These are phyloP conservation scores for Lentinula detonsa DNA, from an alignment of 768 basidiomycete genomes.

Conservation along the genomic window DNA sequence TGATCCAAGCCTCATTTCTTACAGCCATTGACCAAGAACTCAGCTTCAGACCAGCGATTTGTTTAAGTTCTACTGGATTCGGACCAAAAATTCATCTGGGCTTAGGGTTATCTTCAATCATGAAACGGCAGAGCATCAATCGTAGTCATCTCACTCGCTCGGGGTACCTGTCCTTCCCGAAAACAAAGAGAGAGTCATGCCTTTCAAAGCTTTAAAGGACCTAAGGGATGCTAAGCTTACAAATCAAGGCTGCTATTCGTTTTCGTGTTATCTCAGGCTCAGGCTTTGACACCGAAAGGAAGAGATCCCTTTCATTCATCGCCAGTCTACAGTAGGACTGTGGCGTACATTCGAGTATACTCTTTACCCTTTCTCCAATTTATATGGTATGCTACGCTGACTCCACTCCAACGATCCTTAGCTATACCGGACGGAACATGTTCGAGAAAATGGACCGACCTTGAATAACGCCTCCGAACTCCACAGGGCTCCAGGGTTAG, in stretches of 20 bases:
- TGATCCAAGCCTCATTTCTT: background rate
- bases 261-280: background rate
- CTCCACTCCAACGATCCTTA: background rate
- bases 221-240: background rate
- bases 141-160: background rate
- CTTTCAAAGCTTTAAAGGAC: background rate
- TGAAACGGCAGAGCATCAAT: background rate
- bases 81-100: background rate
- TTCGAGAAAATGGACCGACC: background rate
- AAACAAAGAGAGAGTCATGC: background rate
- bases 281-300: background rate
- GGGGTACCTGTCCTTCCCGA: slow-evolving; percentile 1
- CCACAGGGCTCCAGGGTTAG: background rate
- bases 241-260: background rate
- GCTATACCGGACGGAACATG: background rate
- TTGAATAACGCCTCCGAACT: background rate
- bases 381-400: background rate
- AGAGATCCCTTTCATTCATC: background rate
- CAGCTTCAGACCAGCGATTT: background rate
- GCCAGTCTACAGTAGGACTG: background rate
- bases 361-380: background rate
- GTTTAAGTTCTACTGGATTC: background rate
- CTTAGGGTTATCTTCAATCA: background rate
- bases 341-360: background rate
- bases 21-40: background rate